phyloP scores from a whole-genome alignment of 1,284 basidiomycete genomes.

The Mycosarcoma mackinlayi region DNA sequence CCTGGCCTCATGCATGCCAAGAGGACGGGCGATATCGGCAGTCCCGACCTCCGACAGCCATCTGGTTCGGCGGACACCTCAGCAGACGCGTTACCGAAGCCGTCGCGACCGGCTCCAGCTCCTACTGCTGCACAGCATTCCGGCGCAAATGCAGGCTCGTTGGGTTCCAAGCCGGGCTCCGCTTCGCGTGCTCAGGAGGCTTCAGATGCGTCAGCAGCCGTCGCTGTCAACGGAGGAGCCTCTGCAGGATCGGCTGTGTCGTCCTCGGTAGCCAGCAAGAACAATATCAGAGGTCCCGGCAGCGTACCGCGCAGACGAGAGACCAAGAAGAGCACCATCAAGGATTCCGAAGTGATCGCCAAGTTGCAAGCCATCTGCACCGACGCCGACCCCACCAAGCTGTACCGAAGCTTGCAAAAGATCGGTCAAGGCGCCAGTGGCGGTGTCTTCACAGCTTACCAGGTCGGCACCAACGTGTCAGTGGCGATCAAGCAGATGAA shows the following conservation, averaged over 20 bases:
- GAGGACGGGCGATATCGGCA: conserved; percentile 12
- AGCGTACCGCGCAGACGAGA: conserved; percentile 78
- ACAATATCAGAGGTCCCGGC: conserved; percentile 27
- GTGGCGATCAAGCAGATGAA: conserved; percentile 99
- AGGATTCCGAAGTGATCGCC: conserved; percentile 89
- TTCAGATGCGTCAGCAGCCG: conserved; percentile 4
- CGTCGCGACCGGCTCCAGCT: conserved; percentile 51
- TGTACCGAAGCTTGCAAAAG: conserved; percentile 92
- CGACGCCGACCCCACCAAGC: conserved; percentile 92
- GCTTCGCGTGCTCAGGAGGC: conserved; percentile 7
- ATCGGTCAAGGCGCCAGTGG: conserved; percentile 98
- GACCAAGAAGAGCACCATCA: conserved; percentile 75
- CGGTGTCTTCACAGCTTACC: conserved; percentile 97
- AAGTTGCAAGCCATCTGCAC: conserved; percentile 94
- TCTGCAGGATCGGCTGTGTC: conserved; percentile 9
- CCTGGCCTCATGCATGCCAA: conserved; percentile 32
- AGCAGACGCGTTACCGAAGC: conserved; percentile 38
- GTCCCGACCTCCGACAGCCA: conserved; percentile 29
- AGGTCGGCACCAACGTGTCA: conserved; percentile 88
- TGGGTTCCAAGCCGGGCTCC: conserved; percentile 14
- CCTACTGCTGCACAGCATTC: conserved; percentile 10
- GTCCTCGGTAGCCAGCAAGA: conserved; percentile 18
- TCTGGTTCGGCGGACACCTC: conserved; percentile 25
- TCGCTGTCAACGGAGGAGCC: conserved; percentile 6
- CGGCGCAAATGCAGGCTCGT: conserved; percentile 11